Evolutionary conservation across 805 yeast species (phyloP).

Genomic region (Lipomyces anomalus): DNA sequence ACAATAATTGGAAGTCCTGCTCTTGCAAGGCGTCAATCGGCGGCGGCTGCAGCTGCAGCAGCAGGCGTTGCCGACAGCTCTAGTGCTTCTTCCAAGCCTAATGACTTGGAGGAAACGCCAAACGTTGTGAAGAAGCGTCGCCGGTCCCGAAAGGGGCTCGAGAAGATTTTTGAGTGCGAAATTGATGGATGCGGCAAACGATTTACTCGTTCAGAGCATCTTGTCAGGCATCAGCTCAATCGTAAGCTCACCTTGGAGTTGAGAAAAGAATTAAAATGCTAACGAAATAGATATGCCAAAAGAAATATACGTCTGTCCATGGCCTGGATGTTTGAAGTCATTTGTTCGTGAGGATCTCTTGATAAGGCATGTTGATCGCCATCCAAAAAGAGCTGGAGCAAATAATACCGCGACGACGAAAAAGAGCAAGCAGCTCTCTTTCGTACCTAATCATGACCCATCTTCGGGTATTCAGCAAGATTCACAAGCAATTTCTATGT

Average conservation of each 20-base stretch:
- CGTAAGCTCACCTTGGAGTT: constrained; percentile 18
- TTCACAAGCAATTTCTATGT: no score
- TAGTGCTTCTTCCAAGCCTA: no score
- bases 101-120: no score
- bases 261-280: background rate
- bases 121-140: constrained; percentile 23
- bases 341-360: constrained; percentile 36
- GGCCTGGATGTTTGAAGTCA: constrained; percentile 32
- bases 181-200: constrained; percentile 26
- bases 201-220: constrained; percentile 28
- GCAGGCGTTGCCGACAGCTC: no score
- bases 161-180: constrained; percentile 29
- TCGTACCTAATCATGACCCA: no score
- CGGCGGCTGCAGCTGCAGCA: no score
- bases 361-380: constrained; percentile 34
- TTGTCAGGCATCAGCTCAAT: constrained; percentile 28
- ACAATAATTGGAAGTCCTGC: no score
- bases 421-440: no score
- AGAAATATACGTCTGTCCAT: constrained; percentile 32
- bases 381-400: constrained; percentile 13
- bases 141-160: constrained; percentile 29
- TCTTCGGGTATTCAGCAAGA: no score
- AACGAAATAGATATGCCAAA: constrained; percentile 30
- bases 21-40: no score
- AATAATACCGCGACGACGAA: background rate